Evolutionary conservation across 306 rosid genomes (phyloP).

Genomic region (Gastrolobium villosum): DNA sequence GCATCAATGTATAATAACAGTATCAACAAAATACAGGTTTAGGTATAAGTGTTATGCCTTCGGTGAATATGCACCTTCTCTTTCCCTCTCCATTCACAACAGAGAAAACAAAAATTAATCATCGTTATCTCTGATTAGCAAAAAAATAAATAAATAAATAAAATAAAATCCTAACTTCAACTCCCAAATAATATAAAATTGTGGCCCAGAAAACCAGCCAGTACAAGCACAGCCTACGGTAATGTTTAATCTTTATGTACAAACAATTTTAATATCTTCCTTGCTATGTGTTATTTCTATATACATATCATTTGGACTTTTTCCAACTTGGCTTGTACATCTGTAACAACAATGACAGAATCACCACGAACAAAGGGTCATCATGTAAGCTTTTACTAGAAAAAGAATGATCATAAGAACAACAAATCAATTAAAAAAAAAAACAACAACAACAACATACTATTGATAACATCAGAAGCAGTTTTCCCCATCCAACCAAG

Average conservation of each 20-base stretch:
- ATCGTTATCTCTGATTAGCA: conserved; percentile 16
- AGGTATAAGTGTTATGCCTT: conserved; percentile 23
- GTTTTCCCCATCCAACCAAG: conserved; percentile 81
- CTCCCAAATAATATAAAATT: background rate
- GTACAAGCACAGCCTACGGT: conserved; percentile 19
- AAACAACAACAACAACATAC: conserved; percentile 65
- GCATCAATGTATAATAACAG: background rate
- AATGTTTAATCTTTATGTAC: conserved; percentile 14
- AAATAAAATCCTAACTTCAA: conserved; percentile 2
- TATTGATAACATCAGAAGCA: conserved; percentile 74
- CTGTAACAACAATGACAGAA: conserved; percentile 24
- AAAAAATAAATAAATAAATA: background rate
- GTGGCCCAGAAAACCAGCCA: conserved; percentile 27
- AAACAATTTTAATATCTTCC: background rate
- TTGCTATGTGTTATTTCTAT: background rate
- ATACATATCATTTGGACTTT: conserved; percentile 13
- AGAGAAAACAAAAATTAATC: conserved; percentile 13
- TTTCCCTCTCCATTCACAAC: conserved; percentile 4
- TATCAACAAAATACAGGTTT: conserved; percentile 14
- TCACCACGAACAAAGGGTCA: conserved; percentile 24
- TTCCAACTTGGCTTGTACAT: conserved; percentile 9
- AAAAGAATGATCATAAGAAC: conserved; percentile 13
- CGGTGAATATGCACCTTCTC: background rate
- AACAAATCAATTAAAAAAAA: conserved; percentile 22
- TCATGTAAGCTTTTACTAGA: conserved; percentile 7